Base-by-base conservation (phyloP, 1,139 yeast species). In the Sporopachydermia cereana region DNA sequence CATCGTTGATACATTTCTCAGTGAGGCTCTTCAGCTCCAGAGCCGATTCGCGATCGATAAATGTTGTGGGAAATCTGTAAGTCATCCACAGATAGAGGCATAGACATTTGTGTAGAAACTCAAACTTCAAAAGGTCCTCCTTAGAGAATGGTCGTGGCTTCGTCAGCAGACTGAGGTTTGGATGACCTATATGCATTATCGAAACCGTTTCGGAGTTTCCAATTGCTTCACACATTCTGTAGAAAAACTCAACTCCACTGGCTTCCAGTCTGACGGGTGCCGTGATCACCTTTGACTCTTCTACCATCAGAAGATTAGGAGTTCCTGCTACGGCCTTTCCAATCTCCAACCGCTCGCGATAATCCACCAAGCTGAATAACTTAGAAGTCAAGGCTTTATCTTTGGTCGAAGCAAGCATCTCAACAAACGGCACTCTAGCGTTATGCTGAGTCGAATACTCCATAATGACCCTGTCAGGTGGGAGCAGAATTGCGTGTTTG, bases 21-120 rank as follows among this genome's bases (percentile, higher is more conserved):
- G 41, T 25, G 14, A 80, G 60, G 24, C 74, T 66, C 57, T 83
- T 82, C 54, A 85, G 62, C 48, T 83, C 84, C 39, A 63, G 62
- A 0, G 95, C 95, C 44, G 88, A 76, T 48, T 81, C 84, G 24
- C 77, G 69, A 57, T 86, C 96, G 9, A 83, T 74, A 54, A 88
- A 84, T 45, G 79, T 70, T 34, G 81, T 77, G 0, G 96, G 95
- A 68, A 84, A 89, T 56, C 96, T 64, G 58, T 85, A 91, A 49
- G 85, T 73, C 51, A 91, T 68, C 98, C 98, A 91, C 59, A 86
- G 66, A 57, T 77, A 89, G 14, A 85, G 64, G 52, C 81, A 71
- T 22, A 85, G 70, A 43, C 77, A 65, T 52, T 77, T 75, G 63
- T 91, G 95, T 51, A 83, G 65, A 20, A 72, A 72, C 58, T 89